phyloP scores from a whole-genome alignment of 129 eudicot genomes.

The Logfia minima region DNA sequence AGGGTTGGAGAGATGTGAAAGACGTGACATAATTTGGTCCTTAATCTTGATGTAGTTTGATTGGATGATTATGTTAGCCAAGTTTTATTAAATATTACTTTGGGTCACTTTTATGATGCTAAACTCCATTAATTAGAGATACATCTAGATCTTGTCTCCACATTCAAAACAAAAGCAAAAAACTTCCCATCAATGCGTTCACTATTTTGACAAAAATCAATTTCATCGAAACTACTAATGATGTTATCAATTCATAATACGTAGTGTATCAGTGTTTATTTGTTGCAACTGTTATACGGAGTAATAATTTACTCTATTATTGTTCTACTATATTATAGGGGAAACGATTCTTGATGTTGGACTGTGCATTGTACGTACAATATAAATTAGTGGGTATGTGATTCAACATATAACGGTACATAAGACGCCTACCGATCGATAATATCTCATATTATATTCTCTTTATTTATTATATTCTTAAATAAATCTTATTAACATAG shows the following conservation, averaged over 20 bases:
- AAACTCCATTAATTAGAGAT: slow-evolving; percentile 38
- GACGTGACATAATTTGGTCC: slow-evolving; percentile 31
- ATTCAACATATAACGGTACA: too few species aligned
- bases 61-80: slow-evolving; percentile 19
- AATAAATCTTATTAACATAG: too few species aligned
- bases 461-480: too few species aligned
- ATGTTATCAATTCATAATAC: not conserved
- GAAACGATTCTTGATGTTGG: too few species aligned
- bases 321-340: too few species aligned
- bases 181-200: slow-evolving; percentile 17
- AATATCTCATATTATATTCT: too few species aligned
- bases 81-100: slow-evolving; percentile 21
- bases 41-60: slow-evolving; percentile 9
- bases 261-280: too few species aligned
- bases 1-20: slow-evolving; percentile 16
- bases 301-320: too few species aligned
- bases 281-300: too few species aligned
- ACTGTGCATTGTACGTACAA: too few species aligned
- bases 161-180: slow-evolving; percentile 32
- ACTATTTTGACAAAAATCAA: slow-evolving; percentile 22
- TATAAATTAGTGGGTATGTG: too few species aligned
- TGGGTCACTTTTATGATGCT: slow-evolving; percentile 28
- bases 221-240: not conserved
- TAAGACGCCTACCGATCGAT: too few species aligned
- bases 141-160: slow-evolving; percentile 32